These are phyloP conservation scores for Coniochaeta ligniaria DNA, from an alignment of 2,329 filamentous ascomycete genomes.

Conservation along the genomic window DNA sequence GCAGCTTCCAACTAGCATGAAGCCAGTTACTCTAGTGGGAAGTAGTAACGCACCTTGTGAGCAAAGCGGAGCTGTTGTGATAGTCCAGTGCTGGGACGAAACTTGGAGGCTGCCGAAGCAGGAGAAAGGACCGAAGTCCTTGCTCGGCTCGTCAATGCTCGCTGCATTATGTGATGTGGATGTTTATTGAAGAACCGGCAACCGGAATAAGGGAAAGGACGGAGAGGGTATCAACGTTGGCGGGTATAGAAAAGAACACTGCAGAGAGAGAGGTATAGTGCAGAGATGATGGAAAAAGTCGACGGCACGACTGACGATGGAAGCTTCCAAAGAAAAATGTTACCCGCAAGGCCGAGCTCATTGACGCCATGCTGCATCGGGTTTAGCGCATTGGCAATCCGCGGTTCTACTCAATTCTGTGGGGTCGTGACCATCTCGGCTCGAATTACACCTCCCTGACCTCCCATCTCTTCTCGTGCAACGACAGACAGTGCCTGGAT, in stretches of 20 bases:
- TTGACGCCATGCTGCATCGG: conserved; percentile 8
- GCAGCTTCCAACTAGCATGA: conserved; percentile 3
- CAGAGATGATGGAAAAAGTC: conserved; percentile 3
- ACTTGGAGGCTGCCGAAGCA: conserved; percentile 54
- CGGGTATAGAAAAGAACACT: neutral
- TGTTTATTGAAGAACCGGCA: neutral
- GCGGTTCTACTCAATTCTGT: conserved; percentile 14
- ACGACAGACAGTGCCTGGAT: neutral
- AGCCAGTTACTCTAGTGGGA: neutral
- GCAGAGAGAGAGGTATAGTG: neutral
- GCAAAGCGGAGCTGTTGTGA: conserved; percentile 92
- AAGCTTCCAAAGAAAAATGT: conserved; percentile 9
- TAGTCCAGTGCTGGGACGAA: conserved; percentile 57
- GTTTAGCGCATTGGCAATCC: conserved; percentile 8
- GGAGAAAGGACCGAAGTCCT: conserved; percentile 70
- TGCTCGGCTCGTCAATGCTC: conserved; percentile 76
- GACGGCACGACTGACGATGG: conserved; percentile 4
- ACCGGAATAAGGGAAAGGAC: neutral
- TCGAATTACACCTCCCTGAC: neutral
- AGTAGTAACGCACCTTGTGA: conserved; percentile 57
- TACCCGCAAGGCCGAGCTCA: conserved; percentile 9
- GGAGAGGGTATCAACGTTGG: neutral
- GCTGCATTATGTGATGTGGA: conserved; percentile 68
- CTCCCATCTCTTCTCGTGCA: neutral
- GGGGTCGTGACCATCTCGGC: conserved; percentile 1